Conservation (phyloP, 306 rosid genomes). For the Geum urbanum region DNA sequence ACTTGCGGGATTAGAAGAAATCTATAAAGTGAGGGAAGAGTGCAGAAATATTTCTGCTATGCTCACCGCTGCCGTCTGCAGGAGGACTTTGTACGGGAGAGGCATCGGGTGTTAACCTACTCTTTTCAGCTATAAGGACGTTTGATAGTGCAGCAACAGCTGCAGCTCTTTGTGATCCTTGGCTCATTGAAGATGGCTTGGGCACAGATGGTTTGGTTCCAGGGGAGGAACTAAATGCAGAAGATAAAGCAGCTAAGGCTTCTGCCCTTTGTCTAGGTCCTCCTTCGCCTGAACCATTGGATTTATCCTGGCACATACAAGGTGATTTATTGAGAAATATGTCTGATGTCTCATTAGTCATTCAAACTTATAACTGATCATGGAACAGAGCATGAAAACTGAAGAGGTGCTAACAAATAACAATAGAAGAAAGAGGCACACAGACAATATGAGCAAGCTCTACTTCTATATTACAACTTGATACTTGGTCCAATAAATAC, state of each 20-base stretch:
- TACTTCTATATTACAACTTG: not conserved
- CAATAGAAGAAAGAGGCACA: constrained; percentile 2
- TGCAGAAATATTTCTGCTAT: constrained; percentile 13
- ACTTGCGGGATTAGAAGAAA: constrained; percentile 1
- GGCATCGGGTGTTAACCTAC: constrained; percentile 50
- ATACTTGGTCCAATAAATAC: not conserved
- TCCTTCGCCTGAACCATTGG: constrained; percentile 59
- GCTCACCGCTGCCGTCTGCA: constrained; percentile 63
- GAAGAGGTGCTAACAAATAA: not conserved
- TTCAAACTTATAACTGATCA: not conserved
- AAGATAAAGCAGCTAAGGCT: constrained; percentile 87
- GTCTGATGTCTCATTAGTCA: not conserved
- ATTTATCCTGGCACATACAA: constrained; percentile 50
- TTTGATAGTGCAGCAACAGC: constrained; percentile 97
- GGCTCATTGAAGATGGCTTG: constrained; percentile 46
- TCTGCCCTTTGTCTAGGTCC: constrained; percentile 98
- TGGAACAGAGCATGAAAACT: not conserved
- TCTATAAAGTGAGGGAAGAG: not conserved
- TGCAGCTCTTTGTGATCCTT: constrained; percentile 95
- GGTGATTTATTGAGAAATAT: constrained; percentile 13
- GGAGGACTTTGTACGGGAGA: constrained; percentile 73
- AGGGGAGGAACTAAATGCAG: constrained; percentile 75
- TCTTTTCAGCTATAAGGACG: constrained; percentile 94
- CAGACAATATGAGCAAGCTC: not conserved
- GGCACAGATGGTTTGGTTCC: constrained; percentile 39